Evolutionary conservation across 2,329 filamentous ascomycete genomes (phyloP).

Genomic region (Fusarium oxysporum): DNA sequence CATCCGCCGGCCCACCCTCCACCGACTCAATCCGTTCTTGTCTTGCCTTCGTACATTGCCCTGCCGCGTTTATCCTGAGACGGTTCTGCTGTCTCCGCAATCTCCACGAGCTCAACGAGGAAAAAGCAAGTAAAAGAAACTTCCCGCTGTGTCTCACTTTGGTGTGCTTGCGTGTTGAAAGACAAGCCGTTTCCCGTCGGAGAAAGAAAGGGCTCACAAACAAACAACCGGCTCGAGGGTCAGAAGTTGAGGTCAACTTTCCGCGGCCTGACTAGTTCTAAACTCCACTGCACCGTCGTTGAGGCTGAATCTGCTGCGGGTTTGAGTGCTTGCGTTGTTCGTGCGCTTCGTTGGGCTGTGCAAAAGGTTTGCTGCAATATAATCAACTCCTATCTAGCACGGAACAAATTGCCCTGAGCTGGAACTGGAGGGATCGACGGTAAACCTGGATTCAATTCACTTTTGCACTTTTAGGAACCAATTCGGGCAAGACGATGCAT

Average conservation of each 20-base stretch:
- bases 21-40: slow-evolving; percentile 34
- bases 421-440: slow-evolving; percentile 27
- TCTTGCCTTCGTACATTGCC: slow-evolving; percentile 30
- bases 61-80: slow-evolving; percentile 34
- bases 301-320: slow-evolving; percentile 22
- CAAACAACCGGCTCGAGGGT: slow-evolving; percentile 28
- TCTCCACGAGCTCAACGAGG: slow-evolving; percentile 40
- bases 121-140: slow-evolving; percentile 42
- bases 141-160: slow-evolving; percentile 43
- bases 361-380: slow-evolving; percentile 27
- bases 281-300: slow-evolving; percentile 19
- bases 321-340: slow-evolving; percentile 33
- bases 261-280: slow-evolving; percentile 31
- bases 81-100: slow-evolving; percentile 36
- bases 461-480: slow-evolving; percentile 35
- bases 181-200: slow-evolving; percentile 18
- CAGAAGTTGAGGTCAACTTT: slow-evolving; percentile 23
- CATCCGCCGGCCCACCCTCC: slow-evolving; percentile 34
- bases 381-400: slow-evolving; percentile 9
- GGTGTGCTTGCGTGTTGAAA: slow-evolving; percentile 36
- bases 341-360: slow-evolving; percentile 14
- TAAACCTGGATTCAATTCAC: slow-evolving; percentile 20
- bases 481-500: slow-evolving; percentile 43
- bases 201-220: slow-evolving; percentile 25
- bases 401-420: slow-evolving; percentile 19